These are phyloP conservation scores for Venturia pyrina DNA, from an alignment of 2,329 filamentous ascomycete species.

Conservation along the genomic window DNA sequence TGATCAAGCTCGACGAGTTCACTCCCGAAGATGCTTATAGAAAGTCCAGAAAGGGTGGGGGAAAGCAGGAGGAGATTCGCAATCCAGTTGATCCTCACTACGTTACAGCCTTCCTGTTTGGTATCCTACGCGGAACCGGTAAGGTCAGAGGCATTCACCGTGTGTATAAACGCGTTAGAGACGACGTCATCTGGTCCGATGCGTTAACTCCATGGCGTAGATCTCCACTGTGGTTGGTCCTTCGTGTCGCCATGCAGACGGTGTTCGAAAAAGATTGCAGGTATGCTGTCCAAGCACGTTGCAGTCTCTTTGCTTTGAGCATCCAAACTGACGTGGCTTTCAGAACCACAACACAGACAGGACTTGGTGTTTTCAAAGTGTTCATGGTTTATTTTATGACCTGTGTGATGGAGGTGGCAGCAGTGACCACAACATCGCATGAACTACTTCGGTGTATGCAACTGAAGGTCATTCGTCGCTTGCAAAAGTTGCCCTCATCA, in stretches of 20 bases:
- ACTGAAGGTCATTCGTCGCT: background rate
- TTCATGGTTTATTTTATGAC: background rate
- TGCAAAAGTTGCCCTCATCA: background rate
- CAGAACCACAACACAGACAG: background rate
- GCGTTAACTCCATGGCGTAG: slow-evolving; percentile 50
- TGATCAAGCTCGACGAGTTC: background rate
- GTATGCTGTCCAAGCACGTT: background rate
- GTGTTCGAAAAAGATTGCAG: background rate
- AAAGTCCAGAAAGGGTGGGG: slow-evolving; percentile 37
- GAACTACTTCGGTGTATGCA: background rate
- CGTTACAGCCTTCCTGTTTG: slow-evolving; percentile 50
- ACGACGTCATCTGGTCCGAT: slow-evolving; percentile 47
- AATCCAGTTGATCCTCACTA: slow-evolving; percentile 48
- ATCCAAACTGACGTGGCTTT: background rate
- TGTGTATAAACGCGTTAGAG: slow-evolving; percentile 46
- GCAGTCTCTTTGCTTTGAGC: no score
- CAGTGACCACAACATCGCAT: background rate
- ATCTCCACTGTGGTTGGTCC: slow-evolving; percentile 50
- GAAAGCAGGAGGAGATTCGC: slow-evolving; percentile 41
- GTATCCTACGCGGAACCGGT: slow-evolving; percentile 35
- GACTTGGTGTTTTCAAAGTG: background rate
- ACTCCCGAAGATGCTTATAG: background rate
- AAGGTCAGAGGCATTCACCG: slow-evolving; percentile 37
- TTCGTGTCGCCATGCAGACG: slow-evolving; percentile 49
- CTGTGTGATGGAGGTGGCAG: background rate